Conservation (phyloP, 2,329 filamentous ascomycete genomes). For the Leptographium lundbergii region DNA sequence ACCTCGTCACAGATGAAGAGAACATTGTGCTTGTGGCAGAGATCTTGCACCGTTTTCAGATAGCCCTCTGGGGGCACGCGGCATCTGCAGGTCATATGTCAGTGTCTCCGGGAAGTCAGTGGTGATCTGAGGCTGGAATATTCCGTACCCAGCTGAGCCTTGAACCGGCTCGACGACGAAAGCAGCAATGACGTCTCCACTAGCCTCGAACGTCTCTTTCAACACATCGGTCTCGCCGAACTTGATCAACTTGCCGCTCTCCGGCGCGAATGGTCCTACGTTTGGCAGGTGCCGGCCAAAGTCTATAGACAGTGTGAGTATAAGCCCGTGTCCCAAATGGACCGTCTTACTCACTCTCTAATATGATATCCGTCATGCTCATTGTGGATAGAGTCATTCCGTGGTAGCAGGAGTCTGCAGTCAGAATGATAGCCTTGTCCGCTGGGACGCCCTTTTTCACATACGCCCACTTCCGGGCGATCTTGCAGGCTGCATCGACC, state of each 20-base stretch:
- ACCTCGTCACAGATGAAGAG: slow-evolving; percentile 13
- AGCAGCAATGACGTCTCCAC: not conserved
- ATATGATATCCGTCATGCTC: not conserved
- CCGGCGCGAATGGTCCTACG: not conserved
- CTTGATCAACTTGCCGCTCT: not conserved
- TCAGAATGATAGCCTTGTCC: not conserved
- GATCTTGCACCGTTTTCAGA: not conserved
- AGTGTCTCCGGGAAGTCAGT: too few relatives aligned
- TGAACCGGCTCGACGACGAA: slow-evolving; percentile 1
- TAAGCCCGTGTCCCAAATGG: not conserved
- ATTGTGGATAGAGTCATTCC: slow-evolving; percentile 1
- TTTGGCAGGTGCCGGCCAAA: slow-evolving; percentile 3
- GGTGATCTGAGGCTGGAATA: not conserved
- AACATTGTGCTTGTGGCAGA: slow-evolving; percentile 2
- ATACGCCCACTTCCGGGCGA: slow-evolving; percentile 3
- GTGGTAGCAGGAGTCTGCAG: slow-evolving; percentile 1
- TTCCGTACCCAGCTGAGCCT: not conserved
- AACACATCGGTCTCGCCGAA: not conserved
- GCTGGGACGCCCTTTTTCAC: slow-evolving; percentile 1
- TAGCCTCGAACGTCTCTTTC: not conserved
- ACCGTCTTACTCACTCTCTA: not conserved
- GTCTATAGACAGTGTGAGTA: not conserved
- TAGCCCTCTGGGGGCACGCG: slow-evolving; percentile 1
- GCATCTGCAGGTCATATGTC: not conserved
- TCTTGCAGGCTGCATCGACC: not conserved